These are phyloP conservation scores for Colletotrichum sp. DNA, from an alignment of 2,329 filamentous ascomycete species.

Conservation along the genomic window DNA sequence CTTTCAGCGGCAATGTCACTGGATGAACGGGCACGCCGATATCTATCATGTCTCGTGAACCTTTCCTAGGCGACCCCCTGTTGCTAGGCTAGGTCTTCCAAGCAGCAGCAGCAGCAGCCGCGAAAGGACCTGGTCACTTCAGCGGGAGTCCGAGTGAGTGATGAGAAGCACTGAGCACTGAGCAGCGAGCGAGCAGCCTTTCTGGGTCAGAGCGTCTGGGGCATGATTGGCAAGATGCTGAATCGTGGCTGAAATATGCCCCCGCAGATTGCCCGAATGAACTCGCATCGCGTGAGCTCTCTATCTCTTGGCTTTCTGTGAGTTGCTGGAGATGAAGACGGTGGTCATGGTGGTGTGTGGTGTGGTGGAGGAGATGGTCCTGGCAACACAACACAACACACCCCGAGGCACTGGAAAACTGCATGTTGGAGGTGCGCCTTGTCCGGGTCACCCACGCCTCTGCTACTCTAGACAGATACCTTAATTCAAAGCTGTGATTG, in stretches of 20 bases:
- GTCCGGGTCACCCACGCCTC: background rate
- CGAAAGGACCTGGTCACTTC: background rate
- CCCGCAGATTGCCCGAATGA: conserved; percentile 17
- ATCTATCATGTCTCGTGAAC: background rate
- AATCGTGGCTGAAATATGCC: conserved; percentile 12
- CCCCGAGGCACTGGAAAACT: background rate
- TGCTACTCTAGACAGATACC: background rate
- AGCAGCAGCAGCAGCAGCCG: background rate
- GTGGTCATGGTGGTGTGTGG: background rate
- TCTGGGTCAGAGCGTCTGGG: background rate
- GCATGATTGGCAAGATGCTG: conserved; percentile 8
- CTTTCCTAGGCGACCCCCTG: background rate
- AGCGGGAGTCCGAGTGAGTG: background rate
- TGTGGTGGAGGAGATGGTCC: background rate
- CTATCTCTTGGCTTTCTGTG: conserved; percentile 14
- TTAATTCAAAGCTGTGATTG: background rate
- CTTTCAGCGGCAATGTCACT: background rate
- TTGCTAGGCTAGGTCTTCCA: background rate
- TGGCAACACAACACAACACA: background rate
- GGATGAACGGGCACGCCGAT: conserved; percentile 7
- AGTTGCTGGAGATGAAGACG: background rate
- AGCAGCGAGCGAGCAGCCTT: background rate
- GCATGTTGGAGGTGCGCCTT: background rate
- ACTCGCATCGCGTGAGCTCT: conserved; percentile 1
- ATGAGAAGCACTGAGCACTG: background rate